Evolutionary conservation across 306 rosid species (phyloP), one percentile per base, ranked within the genome.

Genomic region (Datisca glomerata): DNA sequence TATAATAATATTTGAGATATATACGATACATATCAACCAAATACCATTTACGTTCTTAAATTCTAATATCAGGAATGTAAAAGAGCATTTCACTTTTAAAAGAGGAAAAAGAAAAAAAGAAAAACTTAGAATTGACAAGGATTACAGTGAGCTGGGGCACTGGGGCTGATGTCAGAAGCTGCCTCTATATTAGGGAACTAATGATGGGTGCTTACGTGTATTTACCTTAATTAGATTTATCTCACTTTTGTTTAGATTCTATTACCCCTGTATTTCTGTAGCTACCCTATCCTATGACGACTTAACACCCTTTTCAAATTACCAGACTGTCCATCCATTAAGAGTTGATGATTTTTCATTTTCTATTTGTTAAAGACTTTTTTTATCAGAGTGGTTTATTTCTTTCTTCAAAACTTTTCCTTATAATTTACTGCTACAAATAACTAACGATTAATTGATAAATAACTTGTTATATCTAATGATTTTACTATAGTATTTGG

Each of bases 121-220:
- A 54, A 34, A 34, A 31, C 34, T 19, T 21, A 21, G 53, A 41
- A 47, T 47, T 47, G 53, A 47, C 33, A n/a, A n/a, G 53, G 53
- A 47, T 18, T 8, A 24, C 54, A 61, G 67, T 55, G 52, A 55
- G 45, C 35, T 9, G 24, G 49, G 54, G 32, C 46, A 21, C 46
- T 57, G 43, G 24, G 17, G 60, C 47, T 45, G 56, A 51, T 49
- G 53, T 45, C 36, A 46, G 31, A 45, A 45, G 12, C 44, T 29
- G 65, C 34, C 51, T 24, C 31, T 40, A 9, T 38, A 43, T 49
- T 49, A 21, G 59, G 31, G 15, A 35, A 29, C 45, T 15, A 58
- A 47, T 41, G 15, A 63, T 56, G 66, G n/a, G n/a, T n/a, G n/a
- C 62, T 57, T 36, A 37, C 61, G 61, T 51, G 57, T 47, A 34